Percentiles rank a stretch among this genome's conserved stretches.
Evolutionary conservation across 768 basidiomycete genomes (phyloP).

Genomic region (Mycena galopus): DNA sequence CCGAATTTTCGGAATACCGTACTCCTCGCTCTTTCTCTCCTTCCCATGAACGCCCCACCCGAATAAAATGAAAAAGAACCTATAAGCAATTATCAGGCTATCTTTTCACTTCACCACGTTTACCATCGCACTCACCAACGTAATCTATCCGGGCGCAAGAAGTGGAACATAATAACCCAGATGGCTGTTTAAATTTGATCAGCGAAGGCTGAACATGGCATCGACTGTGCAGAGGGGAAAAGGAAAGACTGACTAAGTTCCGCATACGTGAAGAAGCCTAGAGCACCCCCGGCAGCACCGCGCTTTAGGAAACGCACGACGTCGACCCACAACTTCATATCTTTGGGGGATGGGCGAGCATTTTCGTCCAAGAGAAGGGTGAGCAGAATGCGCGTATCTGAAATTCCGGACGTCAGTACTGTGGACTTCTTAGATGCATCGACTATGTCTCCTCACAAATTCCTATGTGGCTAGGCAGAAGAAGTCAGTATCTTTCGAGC

Average conservation of each 20-base stretch:
- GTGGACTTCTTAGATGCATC: neutral
- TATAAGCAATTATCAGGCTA: too few species aligned
- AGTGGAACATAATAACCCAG: constrained; percentile 60
- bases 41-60: constrained; percentile 59
- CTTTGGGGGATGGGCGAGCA: constrained; percentile 58
- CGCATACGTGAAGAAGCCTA: constrained; percentile 70
- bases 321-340: constrained; percentile 72
- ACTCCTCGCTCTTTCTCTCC: constrained; percentile 15
- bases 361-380: constrained; percentile 61
- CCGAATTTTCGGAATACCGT: constrained; percentile 2
- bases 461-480: constrained; percentile 58
- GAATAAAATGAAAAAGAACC: constrained; percentile 63
- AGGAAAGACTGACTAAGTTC: constrained; percentile 61
- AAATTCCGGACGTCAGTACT: neutral
- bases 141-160: constrained; percentile 59
- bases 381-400: constrained; percentile 63
- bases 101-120: too few species aligned
- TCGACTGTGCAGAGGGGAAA: neutral
- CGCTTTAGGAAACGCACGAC: constrained; percentile 63
- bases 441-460: constrained; percentile 53
- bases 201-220: too few species aligned
- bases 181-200: constrained; percentile 42
- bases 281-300: constrained; percentile 59
- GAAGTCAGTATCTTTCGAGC: neutral
- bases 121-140: constrained; percentile 52